Evolutionary conservation across 2,329 filamentous ascomycete genomes (phyloP).

Genomic region (Aspergillus niger): DNA sequence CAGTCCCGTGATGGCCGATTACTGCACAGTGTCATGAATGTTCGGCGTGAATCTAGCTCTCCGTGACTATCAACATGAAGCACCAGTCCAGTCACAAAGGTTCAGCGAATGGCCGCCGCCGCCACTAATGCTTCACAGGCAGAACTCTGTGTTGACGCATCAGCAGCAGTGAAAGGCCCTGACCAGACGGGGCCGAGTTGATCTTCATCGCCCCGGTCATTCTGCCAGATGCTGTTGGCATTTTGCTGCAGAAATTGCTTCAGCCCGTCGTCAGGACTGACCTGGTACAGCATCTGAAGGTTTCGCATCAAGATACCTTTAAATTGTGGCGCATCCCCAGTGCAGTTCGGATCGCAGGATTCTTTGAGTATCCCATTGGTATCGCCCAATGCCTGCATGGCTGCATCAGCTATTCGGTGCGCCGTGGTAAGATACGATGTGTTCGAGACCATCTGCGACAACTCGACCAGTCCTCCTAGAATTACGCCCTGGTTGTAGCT

Average conservation of each 20-base stretch:
- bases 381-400: slow-evolving; percentile 51
- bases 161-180: not conserved
- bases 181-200: not conserved
- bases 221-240: slow-evolving; percentile 11
- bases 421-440: slow-evolving; percentile 48
- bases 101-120: not conserved
- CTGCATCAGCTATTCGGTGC: slow-evolving; percentile 54
- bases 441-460: slow-evolving; percentile 26
- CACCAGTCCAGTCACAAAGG: not conserved
- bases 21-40: no score
- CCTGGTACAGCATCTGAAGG: not conserved
- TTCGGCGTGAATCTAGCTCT: no score
- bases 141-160: slow-evolving; percentile 11
- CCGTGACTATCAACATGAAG: no score
- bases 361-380: slow-evolving; percentile 42
- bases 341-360: slow-evolving; percentile 6
- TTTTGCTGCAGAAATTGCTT: not conserved
- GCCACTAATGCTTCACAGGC: slow-evolving; percentile 9
- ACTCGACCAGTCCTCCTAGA: slow-evolving; percentile 1
- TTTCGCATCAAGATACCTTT: slow-evolving; percentile 5
- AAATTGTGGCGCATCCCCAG: slow-evolving; percentile 1
- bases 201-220: not conserved
- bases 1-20: no score
- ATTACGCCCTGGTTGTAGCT: slow-evolving; percentile 8
- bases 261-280: not conserved